Conservation (phyloP, 1,284 basidiomycete genomes). For the Schizophyllum commune region DNA sequence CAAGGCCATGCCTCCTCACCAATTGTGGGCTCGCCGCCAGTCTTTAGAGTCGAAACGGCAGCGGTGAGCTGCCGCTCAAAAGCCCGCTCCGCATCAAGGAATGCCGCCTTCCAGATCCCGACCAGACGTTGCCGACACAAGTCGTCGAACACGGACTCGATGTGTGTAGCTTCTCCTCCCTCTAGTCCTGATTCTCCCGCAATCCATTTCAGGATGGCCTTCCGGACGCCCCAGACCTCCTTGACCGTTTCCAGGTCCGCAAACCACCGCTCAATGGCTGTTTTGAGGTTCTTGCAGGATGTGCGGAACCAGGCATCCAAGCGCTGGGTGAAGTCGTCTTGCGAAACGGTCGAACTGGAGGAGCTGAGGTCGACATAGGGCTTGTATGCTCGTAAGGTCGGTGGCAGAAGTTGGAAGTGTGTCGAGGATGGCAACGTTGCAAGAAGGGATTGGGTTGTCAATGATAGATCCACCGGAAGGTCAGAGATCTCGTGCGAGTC, state of each 20-base stretch:
- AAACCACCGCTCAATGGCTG: constrained; percentile 49
- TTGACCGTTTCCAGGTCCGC: constrained; percentile 43
- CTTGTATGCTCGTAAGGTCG: constrained; percentile 56
- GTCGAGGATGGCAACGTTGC: constrained; percentile 63
- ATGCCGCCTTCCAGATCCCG: constrained; percentile 45
- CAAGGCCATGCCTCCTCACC: neutral
- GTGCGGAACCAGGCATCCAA: constrained; percentile 54
- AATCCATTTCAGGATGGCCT: constrained; percentile 41
- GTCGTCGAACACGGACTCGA: constrained; percentile 41
- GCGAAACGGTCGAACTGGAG: constrained; percentile 40
- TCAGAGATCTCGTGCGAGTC: constrained; percentile 24
- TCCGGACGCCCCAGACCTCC: constrained; percentile 61
- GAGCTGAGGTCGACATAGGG: constrained; percentile 66
- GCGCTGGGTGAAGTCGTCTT: constrained; percentile 34
- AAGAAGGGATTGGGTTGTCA: constrained; percentile 58
- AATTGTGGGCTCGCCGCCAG: constrained; percentile 21
- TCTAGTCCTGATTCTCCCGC: constrained; percentile 31
- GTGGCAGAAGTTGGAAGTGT: constrained; percentile 59
- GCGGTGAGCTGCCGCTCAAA: constrained; percentile 37
- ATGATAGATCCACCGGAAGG: constrained; percentile 46
- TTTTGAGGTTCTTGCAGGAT: constrained; percentile 37
- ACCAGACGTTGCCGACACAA: constrained; percentile 42
- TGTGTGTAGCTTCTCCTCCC: constrained; percentile 30
- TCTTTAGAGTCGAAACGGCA: constrained; percentile 19
- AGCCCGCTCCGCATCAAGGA: constrained; percentile 33